These are phyloP conservation scores for Colletotrichum cuscutae DNA, from an alignment of 2,329 filamentous ascomycete species.

Conservation along the genomic window DNA sequence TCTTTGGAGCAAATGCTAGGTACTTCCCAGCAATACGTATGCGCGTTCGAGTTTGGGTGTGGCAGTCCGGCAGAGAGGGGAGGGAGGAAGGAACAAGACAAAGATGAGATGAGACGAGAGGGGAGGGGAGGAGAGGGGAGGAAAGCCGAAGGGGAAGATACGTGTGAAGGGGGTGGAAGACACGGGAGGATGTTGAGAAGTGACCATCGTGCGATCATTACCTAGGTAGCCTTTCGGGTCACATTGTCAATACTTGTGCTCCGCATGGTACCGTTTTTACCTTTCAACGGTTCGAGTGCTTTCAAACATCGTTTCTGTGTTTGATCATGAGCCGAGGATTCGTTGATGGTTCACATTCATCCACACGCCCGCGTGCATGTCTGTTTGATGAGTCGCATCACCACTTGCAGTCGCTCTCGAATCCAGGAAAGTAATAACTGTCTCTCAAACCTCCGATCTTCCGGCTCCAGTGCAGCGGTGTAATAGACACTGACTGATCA, in stretches of 20 bases:
- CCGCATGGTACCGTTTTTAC: background rate
- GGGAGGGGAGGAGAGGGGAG: background rate
- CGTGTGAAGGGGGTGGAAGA: background rate
- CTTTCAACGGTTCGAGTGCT: background rate
- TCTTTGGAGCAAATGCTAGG: conserved; percentile 5
- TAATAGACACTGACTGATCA: conserved; percentile 5
- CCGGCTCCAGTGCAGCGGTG: conserved; percentile 15
- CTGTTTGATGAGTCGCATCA: background rate
- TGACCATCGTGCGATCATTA: background rate
- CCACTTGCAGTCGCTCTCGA: background rate
- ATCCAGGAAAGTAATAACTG: background rate
- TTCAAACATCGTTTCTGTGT: background rate
- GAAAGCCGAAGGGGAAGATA: background rate
- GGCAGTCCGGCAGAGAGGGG: conserved; percentile 17
- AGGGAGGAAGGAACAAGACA: conserved; percentile 3
- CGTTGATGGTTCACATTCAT: background rate
- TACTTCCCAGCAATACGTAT: conserved; percentile 5
- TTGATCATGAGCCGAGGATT: background rate
- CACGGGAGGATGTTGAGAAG: background rate
- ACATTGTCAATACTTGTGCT: background rate
- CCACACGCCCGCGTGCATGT: background rate
- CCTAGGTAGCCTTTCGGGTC: background rate
- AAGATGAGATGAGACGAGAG: background rate
- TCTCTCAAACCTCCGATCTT: background rate
- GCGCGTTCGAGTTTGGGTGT: conserved; percentile 19